phyloP scores from a whole-genome alignment of 1,284 basidiomycete genomes.

The Anthracocystis panici-leucophaei region DNA sequence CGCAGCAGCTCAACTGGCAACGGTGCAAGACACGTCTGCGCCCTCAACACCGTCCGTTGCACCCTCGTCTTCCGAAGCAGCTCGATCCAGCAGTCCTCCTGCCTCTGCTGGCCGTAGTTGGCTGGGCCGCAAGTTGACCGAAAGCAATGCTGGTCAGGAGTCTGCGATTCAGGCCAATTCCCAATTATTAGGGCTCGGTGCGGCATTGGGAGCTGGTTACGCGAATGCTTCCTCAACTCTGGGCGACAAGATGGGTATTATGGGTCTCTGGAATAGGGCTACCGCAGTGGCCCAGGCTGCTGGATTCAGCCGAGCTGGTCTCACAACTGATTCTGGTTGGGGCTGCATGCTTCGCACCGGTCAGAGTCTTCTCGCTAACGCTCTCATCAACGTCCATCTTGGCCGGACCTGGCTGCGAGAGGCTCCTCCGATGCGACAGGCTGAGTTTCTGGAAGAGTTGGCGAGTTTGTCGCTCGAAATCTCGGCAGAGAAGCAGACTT shows the following conservation, averaged over 20 bases:
- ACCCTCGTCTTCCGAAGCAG: conserved; percentile 9
- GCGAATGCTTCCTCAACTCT: conserved; percentile 38
- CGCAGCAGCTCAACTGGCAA: conserved; percentile 18
- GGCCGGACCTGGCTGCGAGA: conserved; percentile 71
- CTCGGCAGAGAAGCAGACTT: conserved; percentile 17
- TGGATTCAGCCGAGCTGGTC: conserved; percentile 72
- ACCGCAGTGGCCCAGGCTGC: conserved; percentile 62
- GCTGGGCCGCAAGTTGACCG: conserved; percentile 41
- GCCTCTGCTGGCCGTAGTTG: conserved; percentile 34
- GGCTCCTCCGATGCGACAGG: conserved; percentile 24
- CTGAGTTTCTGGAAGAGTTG: conserved; percentile 25
- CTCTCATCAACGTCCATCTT: conserved; percentile 83
- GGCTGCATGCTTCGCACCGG: conserved; percentile 97
- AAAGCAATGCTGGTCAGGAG: conserved; percentile 32
- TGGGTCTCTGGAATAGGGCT: conserved; percentile 58
- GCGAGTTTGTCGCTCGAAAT: conserved; percentile 13
- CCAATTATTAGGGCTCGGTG: conserved; percentile 27
- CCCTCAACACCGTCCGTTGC: conserved; percentile 11
- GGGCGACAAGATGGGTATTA: conserved; percentile 65
- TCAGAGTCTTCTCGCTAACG: conserved; percentile 90
- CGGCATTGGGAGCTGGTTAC: conserved; percentile 35
- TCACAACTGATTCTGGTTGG: conserved; percentile 96
- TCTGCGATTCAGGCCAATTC: conserved; percentile 17
- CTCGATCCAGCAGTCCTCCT: conserved; percentile 23
- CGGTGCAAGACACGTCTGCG: conserved; percentile 9